Evolutionary conservation across 208 protist genomes (phyloP), one percentile per base, ranked within the genome.

Genomic region (Wallacemonas sp.): DNA sequence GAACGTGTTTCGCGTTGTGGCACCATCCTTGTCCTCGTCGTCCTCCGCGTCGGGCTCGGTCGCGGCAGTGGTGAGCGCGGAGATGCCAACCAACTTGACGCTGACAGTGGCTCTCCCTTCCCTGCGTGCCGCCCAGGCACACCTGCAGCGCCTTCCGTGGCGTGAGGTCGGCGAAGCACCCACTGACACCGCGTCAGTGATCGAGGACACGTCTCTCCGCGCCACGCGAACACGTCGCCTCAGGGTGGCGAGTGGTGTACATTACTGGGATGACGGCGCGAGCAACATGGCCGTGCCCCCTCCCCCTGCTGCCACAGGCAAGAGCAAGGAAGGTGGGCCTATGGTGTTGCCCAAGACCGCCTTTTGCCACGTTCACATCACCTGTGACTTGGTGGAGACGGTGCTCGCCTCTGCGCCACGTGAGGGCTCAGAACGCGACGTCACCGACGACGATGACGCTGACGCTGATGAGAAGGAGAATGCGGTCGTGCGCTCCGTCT

Each of bases 191-290:
- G 59, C 26, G 21, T 34, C 36, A 15, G 22, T 49, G 17, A 22
- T 26, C 44, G 17, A 8, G 17, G 17, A 49, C 44, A 19, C 44
- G 19, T 14, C 9, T 14, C 27, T 33, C 39, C 14, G 27, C 21
- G 22, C 26, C 27, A 34, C 51, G 31, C 11, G 26, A 72, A 2
- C 30, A 75, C 19, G 67, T 89, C 6, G 82, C 82, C 8, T 55
- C 59, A 27, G 82, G 82, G 31, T 56, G 73, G 12, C 56, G 85
- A 8, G 77, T 75, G n/a, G n/a, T n/a, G n/a, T n/a, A n/a, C n/a
- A n/a, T n/a, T n/a, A n/a, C 66, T 77, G 77, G 71, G 82, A 89
- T 26, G 82, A 86, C 36, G 82, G 82, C 1, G 78, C 68, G 55
- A 62, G 68, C 44, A 77, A 80, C 70, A 67, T 51, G 33, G 70